phyloP scores from a whole-genome alignment of 768 basidiomycete species.

The Termitomyces sp. region DNA sequence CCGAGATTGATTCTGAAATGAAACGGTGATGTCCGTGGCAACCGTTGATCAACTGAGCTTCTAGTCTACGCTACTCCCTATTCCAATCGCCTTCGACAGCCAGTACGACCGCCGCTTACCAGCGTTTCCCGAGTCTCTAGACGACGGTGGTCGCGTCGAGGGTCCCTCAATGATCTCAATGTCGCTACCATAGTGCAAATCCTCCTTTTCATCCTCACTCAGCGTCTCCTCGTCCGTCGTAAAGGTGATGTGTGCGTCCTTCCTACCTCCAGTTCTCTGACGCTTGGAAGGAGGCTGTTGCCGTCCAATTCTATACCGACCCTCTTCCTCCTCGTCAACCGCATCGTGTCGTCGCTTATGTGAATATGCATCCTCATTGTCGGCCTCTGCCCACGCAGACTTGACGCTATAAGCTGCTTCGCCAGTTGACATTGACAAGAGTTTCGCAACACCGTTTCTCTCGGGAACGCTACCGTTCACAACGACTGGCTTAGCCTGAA shows the following conservation, averaged over 20 bases:
- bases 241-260: conserved; percentile 35
- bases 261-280: conserved; percentile 32
- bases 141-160: not conserved
- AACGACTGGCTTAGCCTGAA: conserved; percentile 21
- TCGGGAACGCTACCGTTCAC: not conserved
- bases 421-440: not conserved
- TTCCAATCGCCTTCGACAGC: conserved; percentile 47
- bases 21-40: conserved; percentile 14
- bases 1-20: conserved; percentile 13
- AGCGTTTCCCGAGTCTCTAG: not conserved
- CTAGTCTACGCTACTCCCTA: conserved; percentile 18
- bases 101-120: conserved; percentile 45
- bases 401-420: not conserved
- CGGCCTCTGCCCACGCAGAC: conserved; percentile 10
- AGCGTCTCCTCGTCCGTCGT: conserved; percentile 30
- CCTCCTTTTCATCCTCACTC: conserved; percentile 21
- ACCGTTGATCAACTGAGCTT: not conserved
- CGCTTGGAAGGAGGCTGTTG: conserved; percentile 42
- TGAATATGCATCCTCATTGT: conserved; percentile 18
- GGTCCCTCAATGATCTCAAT: not conserved
- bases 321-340: conserved; percentile 40
- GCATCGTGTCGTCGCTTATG: conserved; percentile 4
- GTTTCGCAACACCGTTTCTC: not conserved
- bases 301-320: conserved; percentile 44
- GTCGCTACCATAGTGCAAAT: not conserved